Evolutionary conservation across 148 eudicot genomes (phyloP).

Genomic region (Fagopyrum esculentum): DNA sequence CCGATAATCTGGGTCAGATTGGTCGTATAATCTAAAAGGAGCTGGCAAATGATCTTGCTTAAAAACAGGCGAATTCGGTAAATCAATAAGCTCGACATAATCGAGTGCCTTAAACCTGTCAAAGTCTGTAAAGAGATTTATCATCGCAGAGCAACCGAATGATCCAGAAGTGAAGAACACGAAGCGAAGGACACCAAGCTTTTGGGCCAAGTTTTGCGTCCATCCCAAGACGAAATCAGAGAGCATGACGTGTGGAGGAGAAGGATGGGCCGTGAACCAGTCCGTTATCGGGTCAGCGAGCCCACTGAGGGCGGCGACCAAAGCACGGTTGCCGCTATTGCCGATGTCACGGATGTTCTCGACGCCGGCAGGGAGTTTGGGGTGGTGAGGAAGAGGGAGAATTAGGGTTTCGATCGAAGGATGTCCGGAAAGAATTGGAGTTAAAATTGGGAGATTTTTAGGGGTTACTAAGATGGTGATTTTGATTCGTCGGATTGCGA

Average conservation of each 20-base stretch:
- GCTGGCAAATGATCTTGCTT: conserved; percentile 29
- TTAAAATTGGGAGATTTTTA: conserved; percentile 33
- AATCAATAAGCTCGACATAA: conserved; percentile 20
- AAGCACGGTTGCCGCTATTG: conserved; percentile 26
- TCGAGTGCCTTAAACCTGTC: neutral
- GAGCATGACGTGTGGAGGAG: conserved; percentile 48
- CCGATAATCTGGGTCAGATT: conserved; percentile 9
- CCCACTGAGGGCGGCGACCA: conserved; percentile 25
- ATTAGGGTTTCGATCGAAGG: conserved; percentile 37
- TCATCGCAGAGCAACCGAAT: conserved; percentile 14
- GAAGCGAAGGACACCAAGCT: conserved; percentile 38
- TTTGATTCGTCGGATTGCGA: conserved; percentile 34
- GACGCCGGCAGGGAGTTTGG: conserved; percentile 26
- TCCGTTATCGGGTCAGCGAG: conserved; percentile 32
- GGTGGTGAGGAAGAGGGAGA: conserved; percentile 50
- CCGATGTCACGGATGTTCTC: conserved; percentile 46
- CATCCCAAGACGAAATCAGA: conserved; percentile 70
- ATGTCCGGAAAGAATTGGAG: conserved; percentile 33
- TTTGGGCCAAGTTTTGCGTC: conserved; percentile 34
- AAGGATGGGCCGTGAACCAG: conserved; percentile 40
- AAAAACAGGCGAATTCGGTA: conserved; percentile 40
- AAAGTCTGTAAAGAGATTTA: conserved; percentile 15
- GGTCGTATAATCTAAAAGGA: conserved; percentile 20
- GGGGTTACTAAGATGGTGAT: conserved; percentile 52
- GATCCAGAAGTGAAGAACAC: conserved; percentile 33